A percentile compares a stretch with the other conserved stretches of the same genome.
Conservation (phyloP, 164 flowering plant genomes). For the Piper betle region DNA sequence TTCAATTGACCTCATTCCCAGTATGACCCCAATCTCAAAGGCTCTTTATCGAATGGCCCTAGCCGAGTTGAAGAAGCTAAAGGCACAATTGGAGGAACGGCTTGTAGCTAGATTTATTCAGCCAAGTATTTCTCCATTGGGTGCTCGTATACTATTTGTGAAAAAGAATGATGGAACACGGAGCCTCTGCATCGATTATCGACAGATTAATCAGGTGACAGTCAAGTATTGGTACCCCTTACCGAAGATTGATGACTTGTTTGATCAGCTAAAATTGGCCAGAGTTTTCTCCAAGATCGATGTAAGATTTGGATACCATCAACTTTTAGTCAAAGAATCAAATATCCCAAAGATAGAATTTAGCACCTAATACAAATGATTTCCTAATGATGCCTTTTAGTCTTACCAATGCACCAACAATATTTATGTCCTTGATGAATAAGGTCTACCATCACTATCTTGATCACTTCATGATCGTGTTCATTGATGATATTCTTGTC, state of each 20-base stretch:
- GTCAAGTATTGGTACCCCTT: slow-evolving; percentile 1
- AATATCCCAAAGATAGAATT: slow-evolving; percentile 1
- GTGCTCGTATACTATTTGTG: background rate
- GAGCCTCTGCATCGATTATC: slow-evolving; percentile 1
- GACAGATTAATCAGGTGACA: background rate
- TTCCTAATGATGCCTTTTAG: no score
- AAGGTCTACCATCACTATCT: no score
- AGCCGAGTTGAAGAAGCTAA: no score
- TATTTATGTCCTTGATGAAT: background rate
- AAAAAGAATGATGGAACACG: slow-evolving; percentile 1
- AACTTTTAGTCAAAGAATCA: background rate
- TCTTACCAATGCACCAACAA: background rate
- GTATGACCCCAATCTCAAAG: no score
- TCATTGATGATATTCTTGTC: no score
- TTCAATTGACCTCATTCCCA: no score
- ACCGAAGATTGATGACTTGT: background rate
- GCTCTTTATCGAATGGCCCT: no score
- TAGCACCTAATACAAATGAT: background rate
- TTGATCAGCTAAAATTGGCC: background rate
- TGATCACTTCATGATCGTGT: no score
- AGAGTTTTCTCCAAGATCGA: slow-evolving; percentile 1
- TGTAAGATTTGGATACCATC: background rate
- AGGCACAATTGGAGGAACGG: no score
- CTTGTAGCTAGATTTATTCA: no score
- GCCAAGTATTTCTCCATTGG: background rate